Base-by-base conservation (phyloP, 768 basidiomycete genomes). In the Daedaleopsis nitida region DNA sequence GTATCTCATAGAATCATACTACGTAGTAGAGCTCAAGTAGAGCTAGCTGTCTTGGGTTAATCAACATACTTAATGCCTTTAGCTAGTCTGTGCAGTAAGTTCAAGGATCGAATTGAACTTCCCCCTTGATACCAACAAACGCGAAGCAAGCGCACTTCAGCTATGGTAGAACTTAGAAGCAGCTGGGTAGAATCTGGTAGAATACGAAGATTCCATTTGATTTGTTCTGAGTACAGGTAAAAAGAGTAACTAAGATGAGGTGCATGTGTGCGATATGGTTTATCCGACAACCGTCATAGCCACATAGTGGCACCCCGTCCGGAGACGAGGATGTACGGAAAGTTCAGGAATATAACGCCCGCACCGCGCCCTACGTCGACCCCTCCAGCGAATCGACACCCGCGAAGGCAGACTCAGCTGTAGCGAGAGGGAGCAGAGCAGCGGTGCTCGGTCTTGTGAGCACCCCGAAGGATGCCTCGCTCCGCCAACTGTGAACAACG, bases 341-440 rank as follows among this genome's bases (percentile, higher is more conserved):
- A 83, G 85, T 86, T 80, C 78, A 87, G 87, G 85, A 88, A 91
- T 89, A 91, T 91, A 83, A 88, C 85, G 85, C 85, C n/a, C 80
- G 78, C 82, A 67, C 71, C 62, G 65, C 70, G 64, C 70, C 73
- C 73, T 71, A 71, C 75, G 75, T 80, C 78, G 73, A 80, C 79
- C 79, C 71, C 77, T 70, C 74, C 65, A 68, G 69, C 81, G 78
- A 83, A 76, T 86, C 86, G 71, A 87, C 83, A 77, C 83, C 79
- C 45, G n/a, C 5, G 38, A 38, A 70, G 72, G 77, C 63, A 79
- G 80, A 85, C 81, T 81, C 79, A 78, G 76, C 75, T 65, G 65
- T 64, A 66, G 61, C 57, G 69, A 73, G 70, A 73, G 69, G 75
- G 75, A 76, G 68, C 76, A 70, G 67, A 75, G 69, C 67, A 66